Conservation (phyloP, 352 stramenopile genomes). For the Globisporangium spinosum region DNA sequence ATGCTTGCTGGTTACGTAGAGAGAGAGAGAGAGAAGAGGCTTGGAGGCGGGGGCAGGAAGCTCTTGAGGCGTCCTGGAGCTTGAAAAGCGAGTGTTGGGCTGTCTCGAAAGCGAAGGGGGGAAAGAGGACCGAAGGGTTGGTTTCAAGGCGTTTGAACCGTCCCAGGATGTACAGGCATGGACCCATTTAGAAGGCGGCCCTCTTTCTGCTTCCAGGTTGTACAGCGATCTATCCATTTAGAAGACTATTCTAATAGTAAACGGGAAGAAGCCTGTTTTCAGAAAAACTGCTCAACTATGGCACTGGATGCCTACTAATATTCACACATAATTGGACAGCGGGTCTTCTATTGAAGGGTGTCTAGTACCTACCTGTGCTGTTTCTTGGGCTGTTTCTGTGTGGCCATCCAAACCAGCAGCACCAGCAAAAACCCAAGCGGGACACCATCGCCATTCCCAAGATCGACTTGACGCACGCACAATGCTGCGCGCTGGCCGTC, state of each 20-base stretch:
- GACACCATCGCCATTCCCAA: slow-evolving; percentile 3
- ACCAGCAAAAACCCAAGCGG: background rate
- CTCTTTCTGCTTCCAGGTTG: background rate
- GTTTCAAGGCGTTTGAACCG: background rate
- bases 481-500: slow-evolving; percentile 23
- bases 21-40: background rate
- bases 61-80: slow-evolving; percentile 18
- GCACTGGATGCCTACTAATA: background rate
- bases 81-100: slow-evolving; percentile 10
- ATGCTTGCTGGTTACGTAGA: slow-evolving; percentile 30
- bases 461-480: slow-evolving; percentile 3
- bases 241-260: background rate
- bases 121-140: background rate
- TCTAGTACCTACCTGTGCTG: background rate
- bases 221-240: background rate
- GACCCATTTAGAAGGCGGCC: background rate
- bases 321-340: background rate
- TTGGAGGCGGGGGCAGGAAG: slow-evolving; percentile 2
- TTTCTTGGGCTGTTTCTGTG: background rate
- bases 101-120: background rate
- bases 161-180: background rate
- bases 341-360: slow-evolving; percentile 5
- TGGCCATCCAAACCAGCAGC: slow-evolving; percentile 6
- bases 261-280: background rate
- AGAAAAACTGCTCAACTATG: background rate